phyloP scores from a whole-genome alignment of 768 basidiomycete genomes.

The Lactarius evosmus region DNA sequence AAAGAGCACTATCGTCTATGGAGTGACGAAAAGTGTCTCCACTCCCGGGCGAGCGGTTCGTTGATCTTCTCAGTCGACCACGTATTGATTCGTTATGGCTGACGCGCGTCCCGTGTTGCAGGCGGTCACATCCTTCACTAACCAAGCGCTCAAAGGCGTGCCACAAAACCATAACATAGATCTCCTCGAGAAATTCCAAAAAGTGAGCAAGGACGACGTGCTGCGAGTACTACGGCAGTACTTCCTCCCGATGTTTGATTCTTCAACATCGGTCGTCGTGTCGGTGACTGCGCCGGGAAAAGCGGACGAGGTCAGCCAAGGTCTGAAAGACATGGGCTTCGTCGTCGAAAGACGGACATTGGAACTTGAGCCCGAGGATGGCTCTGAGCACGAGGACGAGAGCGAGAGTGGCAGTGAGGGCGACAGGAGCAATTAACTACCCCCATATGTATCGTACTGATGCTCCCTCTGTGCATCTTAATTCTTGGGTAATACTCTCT shows the following conservation, averaged over 20 bases:
- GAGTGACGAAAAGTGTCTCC: conserved; percentile 74
- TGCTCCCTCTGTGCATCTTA: conserved; percentile 9
- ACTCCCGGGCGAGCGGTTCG: conserved; percentile 85
- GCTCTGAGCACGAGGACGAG: conserved; percentile 37
- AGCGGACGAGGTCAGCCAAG: conserved; percentile 62
- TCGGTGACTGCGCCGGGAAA: conserved; percentile 84
- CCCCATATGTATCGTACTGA: conserved; percentile 6
- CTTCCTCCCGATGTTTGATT: conserved; percentile 81
- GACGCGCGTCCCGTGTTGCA: conserved; percentile 33
- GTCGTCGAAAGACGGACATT: conserved; percentile 70
- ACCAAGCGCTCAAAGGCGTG: conserved; percentile 88
- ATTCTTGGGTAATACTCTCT: neutral
- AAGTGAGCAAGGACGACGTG: conserved; percentile 78
- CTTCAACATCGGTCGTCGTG: conserved; percentile 71
- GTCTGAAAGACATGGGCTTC: conserved; percentile 67
- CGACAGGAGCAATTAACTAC: neutral
- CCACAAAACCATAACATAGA: conserved; percentile 69
- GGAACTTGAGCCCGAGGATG: conserved; percentile 55
- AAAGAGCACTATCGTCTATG: conserved; percentile 87
- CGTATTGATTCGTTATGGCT: neutral
- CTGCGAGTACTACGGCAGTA: conserved; percentile 63
- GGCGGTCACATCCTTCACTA: conserved; percentile 81
- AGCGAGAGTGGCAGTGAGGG: conserved; percentile 36
- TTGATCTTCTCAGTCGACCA: neutral
- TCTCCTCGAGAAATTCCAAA: conserved; percentile 75